A percentile compares a stretch with the other conserved stretches of the same genome.
phyloP scores from a whole-genome alignment of 2,329 filamentous ascomycete genomes.

The Hymenoscyphus fructigenus region DNA sequence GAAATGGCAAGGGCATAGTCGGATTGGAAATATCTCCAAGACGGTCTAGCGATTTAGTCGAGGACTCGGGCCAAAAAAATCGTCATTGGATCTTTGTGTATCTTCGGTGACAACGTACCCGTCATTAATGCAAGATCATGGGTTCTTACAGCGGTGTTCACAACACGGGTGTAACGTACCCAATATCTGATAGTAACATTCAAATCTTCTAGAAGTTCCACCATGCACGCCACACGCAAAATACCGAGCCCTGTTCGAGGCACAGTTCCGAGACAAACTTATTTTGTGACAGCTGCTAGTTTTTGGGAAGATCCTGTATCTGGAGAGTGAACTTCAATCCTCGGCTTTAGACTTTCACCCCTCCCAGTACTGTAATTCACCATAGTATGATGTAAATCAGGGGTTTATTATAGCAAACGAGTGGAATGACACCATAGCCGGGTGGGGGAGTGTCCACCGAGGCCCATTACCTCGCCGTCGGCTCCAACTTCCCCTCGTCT shows the following conservation, averaged over 20 bases:
- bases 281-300: not conserved
- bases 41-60: not conserved
- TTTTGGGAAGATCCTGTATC: not conserved
- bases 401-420: not conserved
- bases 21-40: not conserved
- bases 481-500: not conserved
- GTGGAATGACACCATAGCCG: no score
- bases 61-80: not conserved
- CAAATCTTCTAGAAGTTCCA: slow-evolving; percentile 5
- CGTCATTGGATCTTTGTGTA: not conserved
- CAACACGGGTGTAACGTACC: slow-evolving; percentile 3
- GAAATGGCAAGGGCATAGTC: not conserved
- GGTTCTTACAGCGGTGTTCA: not conserved
- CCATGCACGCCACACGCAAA: not conserved
- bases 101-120: not conserved
- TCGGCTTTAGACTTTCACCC: not conserved
- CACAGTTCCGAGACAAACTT: slow-evolving; percentile 3
- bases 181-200: not conserved
- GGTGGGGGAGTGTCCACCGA: not conserved
- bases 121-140: slow-evolving; percentile 6
- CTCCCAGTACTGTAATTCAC: not conserved
- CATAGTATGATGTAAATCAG: not conserved
- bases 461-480: not conserved
- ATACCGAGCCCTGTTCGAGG: slow-evolving; percentile 1
- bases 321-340: not conserved